phyloP scores from a whole-genome alignment of 768 basidiomycete genomes.

The Tricholoma terreum region DNA sequence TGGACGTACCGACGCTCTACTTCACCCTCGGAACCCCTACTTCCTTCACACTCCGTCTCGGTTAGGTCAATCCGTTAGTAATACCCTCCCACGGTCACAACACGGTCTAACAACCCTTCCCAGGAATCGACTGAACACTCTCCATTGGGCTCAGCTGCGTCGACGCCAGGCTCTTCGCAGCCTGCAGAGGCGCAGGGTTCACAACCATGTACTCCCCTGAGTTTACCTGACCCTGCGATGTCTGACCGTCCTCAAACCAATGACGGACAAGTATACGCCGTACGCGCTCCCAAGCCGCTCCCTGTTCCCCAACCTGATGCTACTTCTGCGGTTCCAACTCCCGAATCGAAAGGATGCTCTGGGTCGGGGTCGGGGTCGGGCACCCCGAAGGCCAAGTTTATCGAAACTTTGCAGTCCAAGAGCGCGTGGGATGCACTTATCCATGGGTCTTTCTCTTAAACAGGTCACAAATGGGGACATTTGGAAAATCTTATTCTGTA shows the following conservation, averaged over 20 bases:
- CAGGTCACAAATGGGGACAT: background rate
- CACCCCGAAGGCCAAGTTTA: conserved; percentile 44
- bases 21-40: conserved; percentile 24
- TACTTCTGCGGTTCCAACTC: background rate
- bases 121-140: conserved; percentile 14
- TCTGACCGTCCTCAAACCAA: background rate
- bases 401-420: conserved; percentile 58
- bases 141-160: conserved; percentile 8
- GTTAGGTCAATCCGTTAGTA: conserved; percentile 17
- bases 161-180: conserved; percentile 7
- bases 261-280: background rate
- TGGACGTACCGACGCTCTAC: conserved; percentile 24
- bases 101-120: conserved; percentile 1
- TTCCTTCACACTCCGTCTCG: conserved; percentile 21
- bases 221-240: conserved; percentile 12
- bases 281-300: conserved; percentile 17
- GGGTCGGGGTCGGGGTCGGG: conserved; percentile 19
- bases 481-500: conserved; percentile 1
- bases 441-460: conserved; percentile 62
- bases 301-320: conserved; percentile 13
- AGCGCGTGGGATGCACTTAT: conserved; percentile 67
- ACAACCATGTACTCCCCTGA: conserved; percentile 8
- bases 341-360: background rate
- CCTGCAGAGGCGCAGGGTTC: conserved; percentile 10
- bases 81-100: background rate